Evolutionary conservation across 495 filamentous ascomycete genomes (phyloP).

Genomic region (Lichenothelia convexa): DNA sequence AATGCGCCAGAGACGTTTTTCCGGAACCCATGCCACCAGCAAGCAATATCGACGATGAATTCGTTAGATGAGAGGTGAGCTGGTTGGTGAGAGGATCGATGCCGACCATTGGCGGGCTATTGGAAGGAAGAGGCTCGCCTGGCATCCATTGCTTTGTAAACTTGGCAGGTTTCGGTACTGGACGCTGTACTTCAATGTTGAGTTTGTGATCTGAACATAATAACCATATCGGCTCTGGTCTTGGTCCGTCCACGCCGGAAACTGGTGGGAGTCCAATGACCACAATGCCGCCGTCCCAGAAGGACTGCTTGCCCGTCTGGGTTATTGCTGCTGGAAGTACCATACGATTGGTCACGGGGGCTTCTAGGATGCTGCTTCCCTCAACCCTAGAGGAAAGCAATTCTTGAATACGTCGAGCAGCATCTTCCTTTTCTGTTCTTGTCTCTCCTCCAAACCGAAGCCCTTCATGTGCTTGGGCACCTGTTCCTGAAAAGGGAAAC

Average conservation of each 20-base stretch:
- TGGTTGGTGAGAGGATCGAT: conserved; percentile 61
- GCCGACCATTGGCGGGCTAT: conserved; percentile 53
- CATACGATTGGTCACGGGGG: conserved; percentile 79
- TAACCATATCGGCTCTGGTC: conserved; percentile 48
- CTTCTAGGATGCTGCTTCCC: conserved; percentile 50
- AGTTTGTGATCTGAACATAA: conserved; percentile 56
- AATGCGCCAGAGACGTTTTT: conserved; percentile 56
- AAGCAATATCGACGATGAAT: conserved; percentile 74
- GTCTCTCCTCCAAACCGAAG: conserved; percentile 82
- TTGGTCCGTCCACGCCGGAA: conserved; percentile 23
- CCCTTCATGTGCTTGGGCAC: conserved; percentile 35
- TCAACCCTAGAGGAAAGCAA: conserved; percentile 34
- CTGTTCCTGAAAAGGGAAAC: conserved; percentile 49
- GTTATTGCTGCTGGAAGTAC: conserved; percentile 33
- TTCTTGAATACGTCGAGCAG: conserved; percentile 34
- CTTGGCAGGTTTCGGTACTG: conserved; percentile 26
- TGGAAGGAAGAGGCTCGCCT: conserved; percentile 33
- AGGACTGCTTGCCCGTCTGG: conserved; percentile 6
- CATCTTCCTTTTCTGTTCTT: conserved; percentile 52
- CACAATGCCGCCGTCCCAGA: conserved; percentile 61
- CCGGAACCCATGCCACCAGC: conserved; percentile 79
- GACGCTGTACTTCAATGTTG: conserved; percentile 50
- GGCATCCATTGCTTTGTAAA: conserved; percentile 11
- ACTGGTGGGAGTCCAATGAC: conserved; percentile 43
- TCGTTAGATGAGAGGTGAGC: conserved; percentile 50